Base-by-base conservation (phyloP, 2,329 filamentous ascomycete species). In the Neonectria sp. region DNA sequence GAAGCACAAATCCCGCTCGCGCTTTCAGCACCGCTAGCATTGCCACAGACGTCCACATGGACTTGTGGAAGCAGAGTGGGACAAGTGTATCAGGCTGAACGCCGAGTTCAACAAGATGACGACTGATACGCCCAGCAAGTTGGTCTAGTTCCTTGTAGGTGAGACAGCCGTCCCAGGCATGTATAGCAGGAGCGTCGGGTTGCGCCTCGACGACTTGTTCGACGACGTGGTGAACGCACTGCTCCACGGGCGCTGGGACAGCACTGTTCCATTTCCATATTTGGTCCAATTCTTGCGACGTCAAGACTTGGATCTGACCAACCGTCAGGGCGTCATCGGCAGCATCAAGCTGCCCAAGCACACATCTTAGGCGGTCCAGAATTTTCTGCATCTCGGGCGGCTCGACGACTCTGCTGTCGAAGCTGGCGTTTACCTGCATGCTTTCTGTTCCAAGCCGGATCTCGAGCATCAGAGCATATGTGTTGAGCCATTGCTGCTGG, bases 141-240 rank as follows among this genome's bases (percentile, higher is more conserved):
- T 69, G 63, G 52, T 85, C 80, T 6, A 85, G 74, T 43, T 85
- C 77, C 45, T 73, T 62, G 63, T 84, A 86, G 12, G 82, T 83
- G 61, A 84, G 79, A 48, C 76, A 24, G 49, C 65, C 75, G 51
- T 76, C 74, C 75, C 72, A 77, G 17, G 73, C 70, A 49, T 61
- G 73, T 35, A 77, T 58, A 4, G 74, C 75, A 24, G 60, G 55
- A 9, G 69, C 69, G 29, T 56, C 21, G 9, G 71, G 75, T 24
- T 63, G 62, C n/a, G 66, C 61, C 31, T 58, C 37, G 8, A 64
- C 71, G 27, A 58, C 48, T 17, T 67, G 62, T n/a, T 51, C 17
- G 24, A 71, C 62, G 21, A 70, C 35, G 25, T 70, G 66, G 37
- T 76, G 74, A 12, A 74, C 67, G 49, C 73, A 73, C 11, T 63